phyloP scores from a whole-genome alignment of 2,329 filamentous ascomycete genomes.

The Ophiostoma sp. region DNA sequence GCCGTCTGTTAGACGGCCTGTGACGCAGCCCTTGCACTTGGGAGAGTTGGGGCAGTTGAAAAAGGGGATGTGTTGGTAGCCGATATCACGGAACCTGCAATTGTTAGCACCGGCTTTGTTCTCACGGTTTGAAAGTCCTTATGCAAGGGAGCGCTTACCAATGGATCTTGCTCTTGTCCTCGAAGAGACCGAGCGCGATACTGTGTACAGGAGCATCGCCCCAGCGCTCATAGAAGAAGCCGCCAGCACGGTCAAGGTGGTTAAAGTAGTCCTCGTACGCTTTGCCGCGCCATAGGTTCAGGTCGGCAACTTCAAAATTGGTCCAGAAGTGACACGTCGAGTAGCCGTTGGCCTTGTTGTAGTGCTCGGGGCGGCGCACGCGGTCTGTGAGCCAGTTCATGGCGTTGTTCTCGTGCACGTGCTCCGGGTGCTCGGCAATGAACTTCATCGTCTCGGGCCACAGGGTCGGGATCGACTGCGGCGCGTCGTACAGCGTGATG shows the following conservation, averaged over 20 bases:
- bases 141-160: conserved; percentile 56
- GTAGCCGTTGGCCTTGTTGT: conserved; percentile 79
- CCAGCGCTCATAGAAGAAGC: conserved; percentile 50
- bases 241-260: conserved; percentile 85
- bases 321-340: conserved; percentile 99
- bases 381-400: conserved; percentile 82
- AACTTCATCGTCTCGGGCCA: conserved; percentile 98
- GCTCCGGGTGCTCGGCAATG: conserved; percentile 73
- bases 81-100: conserved; percentile 93
- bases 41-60: conserved; percentile 98
- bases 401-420: conserved; percentile 78
- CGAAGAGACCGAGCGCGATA: conserved; percentile 85
- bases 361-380: conserved; percentile 69
- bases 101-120: not conserved
- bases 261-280: conserved; percentile 94
- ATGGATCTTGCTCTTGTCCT: conserved; percentile 84
- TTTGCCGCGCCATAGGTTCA: conserved; percentile 87
- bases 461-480: conserved; percentile 75
- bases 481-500: conserved; percentile 91
- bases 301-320: conserved; percentile 94
- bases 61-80: conserved; percentile 96
- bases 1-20: conserved; percentile 83
- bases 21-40: conserved; percentile 71
- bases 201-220: conserved; percentile 96
- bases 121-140: too few relatives aligned